Conservation (phyloP, 345 rosid genomes). For the Ceriops zippeliana region DNA sequence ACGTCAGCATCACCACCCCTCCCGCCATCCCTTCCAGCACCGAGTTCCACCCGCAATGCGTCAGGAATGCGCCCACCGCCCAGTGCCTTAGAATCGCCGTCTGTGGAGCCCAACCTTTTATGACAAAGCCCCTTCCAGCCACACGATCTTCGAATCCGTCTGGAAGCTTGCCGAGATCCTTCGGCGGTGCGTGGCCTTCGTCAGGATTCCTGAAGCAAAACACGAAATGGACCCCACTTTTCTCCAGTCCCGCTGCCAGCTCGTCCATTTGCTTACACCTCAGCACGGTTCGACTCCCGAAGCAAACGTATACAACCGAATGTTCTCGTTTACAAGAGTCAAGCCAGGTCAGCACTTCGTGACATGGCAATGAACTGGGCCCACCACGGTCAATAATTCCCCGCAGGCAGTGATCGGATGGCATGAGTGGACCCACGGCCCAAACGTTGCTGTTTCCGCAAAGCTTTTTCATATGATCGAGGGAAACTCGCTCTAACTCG, state of each 20-base stretch:
- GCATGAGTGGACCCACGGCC: constrained; percentile 59
- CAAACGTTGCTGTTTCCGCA: constrained; percentile 35
- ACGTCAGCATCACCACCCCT: constrained; percentile 54
- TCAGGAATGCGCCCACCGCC: constrained; percentile 57
- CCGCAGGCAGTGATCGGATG: not conserved
- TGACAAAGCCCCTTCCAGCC: constrained; percentile 44
- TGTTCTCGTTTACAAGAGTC: constrained; percentile 35
- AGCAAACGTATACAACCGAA: constrained; percentile 64
- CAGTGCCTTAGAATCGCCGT: constrained; percentile 38
- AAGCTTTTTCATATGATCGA: constrained; percentile 37
- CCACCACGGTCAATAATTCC: constrained; percentile 40
- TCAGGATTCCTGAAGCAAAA: constrained; percentile 42
- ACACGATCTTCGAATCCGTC: constrained; percentile 46
- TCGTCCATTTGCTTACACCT: constrained; percentile 35
- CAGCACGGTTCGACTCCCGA: constrained; percentile 60
- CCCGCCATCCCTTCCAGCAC: constrained; percentile 44
- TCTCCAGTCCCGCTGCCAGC: constrained; percentile 44
- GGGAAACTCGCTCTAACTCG: constrained; percentile 39
- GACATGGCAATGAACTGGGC: constrained; percentile 25
- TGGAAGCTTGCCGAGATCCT: constrained; percentile 10
- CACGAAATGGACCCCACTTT: constrained; percentile 47
- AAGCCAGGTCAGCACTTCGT: constrained; percentile 48
- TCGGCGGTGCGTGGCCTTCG: not conserved
- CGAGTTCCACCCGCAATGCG: constrained; percentile 76
- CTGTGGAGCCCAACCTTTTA: constrained; percentile 60